Base-by-base conservation (phyloP, 768 basidiomycete genomes). In the Russula ochroleuca region DNA sequence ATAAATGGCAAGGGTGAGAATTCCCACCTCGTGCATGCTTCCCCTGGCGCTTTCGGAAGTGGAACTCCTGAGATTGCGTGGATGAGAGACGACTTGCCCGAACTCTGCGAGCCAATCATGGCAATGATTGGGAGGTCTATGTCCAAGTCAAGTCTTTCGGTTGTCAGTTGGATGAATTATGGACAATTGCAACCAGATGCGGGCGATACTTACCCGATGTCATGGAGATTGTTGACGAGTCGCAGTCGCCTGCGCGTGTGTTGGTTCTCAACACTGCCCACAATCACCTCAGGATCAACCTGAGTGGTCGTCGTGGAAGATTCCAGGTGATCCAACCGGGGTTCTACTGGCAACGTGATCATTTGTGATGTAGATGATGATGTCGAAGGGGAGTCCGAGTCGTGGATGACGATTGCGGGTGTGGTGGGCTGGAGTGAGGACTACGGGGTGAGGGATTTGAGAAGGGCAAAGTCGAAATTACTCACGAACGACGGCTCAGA, bases 61-160 rank as follows among this genome's bases (percentile, higher is more conserved):
- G 64, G 66, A 8, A 73, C 63, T 43, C 72, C 66, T 0, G 71
- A 70, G 28, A 72, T 73, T 15, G 70, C 67, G 38, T 75, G 71
- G 35, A 75, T 74, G 3, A 74, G 57, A 11, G 74, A 75, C 7
- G 71, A 72, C 40, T 75, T 75, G 1, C 74, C 74, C 2, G 70
- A 71, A 38, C 70, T 71, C 47, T 75, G 74, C 4, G 71, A 71
- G 15, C 74, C 74, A 15, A 72, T 43, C 1, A 75, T 71, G 1
- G 62, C 70, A 33, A 75, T 72, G 8, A 61, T 68, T 5, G 74
- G 74, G 19, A 75, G 65, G 17, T 70, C 69, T 11, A 75, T 49
- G 38, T 73, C 70, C 2, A 11, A 28, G 17, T 67, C 57, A 11
- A 67, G 52, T 17, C 67, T 68, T 48, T 51, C n/a, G 8, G 7